Evolutionary conservation across 2,329 filamentous ascomycete species (phyloP), one percentile per base, ranked within the genome.

Genomic region (Cadophora sp.): DNA sequence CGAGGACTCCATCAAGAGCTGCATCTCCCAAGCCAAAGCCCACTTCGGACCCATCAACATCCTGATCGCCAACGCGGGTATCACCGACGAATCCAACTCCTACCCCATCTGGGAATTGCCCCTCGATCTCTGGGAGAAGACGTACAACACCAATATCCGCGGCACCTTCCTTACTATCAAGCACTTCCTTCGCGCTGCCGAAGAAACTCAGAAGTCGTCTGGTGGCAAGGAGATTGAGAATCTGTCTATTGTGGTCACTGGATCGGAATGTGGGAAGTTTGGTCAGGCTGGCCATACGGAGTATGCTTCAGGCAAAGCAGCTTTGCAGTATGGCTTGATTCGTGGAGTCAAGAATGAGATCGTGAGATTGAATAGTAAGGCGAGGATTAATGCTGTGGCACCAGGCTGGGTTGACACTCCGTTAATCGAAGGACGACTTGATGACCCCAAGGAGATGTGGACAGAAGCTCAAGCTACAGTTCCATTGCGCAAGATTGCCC

Each of bases 401-500:
- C 93, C 93, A 1, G 93, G 93, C n/a, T 96, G 94, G 81, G 89
- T 96, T 70, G 83, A 91, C 62, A 94, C 92, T 33, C 84, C 87
- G 36, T 94, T 74, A 1, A 72, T 73, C 30, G 81, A 81, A 39
- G 83, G 82, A 45, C 76, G 82, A 20, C 75, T 84, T 41, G 83
- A 84, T 72, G 82, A 85, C 75, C 79, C 80, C 14, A 78, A 75
- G 41, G 83, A 85, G 73, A 78, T 82, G 76, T 85, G 82, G 78
- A 74, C 79, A 24, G 83, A 85, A 74, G 80, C 80, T 7, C 80
- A 85, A 71, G 82, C 81, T 48, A 85, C 83, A 5, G 82, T 92
- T 45, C 91, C 92, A 0, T 75, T 85, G 14, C 79, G 81, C 11
- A 87, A 93, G 33, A 86, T 94, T 67, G 93, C 91, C 7, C 80